Base-by-base conservation (phyloP, 2,329 filamentous ascomycete genomes). In the Pseudogymnoascus sp. region DNA sequence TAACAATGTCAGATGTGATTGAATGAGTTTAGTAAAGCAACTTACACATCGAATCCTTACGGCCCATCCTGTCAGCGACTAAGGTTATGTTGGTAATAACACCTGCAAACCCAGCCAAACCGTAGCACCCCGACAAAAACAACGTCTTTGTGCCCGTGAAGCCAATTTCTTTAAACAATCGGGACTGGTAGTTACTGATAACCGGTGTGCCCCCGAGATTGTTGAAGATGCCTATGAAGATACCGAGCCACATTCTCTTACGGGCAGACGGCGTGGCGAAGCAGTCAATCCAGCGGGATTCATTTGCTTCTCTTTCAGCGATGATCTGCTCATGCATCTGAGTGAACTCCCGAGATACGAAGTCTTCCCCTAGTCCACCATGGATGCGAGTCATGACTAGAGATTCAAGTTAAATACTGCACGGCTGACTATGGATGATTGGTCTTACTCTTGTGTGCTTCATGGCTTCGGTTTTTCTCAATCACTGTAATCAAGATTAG, bases 121-220 rank as follows among this genome's bases (percentile, higher is more conserved):
- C 63, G 40, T 64, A 64, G 36, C 36, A 63, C 4, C 63, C 63
- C 5, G 61, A 63, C 21, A 64, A 31, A n/a, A 63, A 48, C 13
- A 64, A 31, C 5, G 48, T 63, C 33, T 48, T 42, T 27, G 58
- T 42, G 25, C 63, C 63, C 5, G 12, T 59, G 33, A 63, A 64
- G 12, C 61, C 61, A 12, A 64, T 61, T 35, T 63, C 52, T 42
- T 59, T 33, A 18, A 63, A 64, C 7, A 64, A n/a, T 27, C 25
- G 37, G 27, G 61, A 61, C 45, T 64, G 61, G 15, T 64, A 64
- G 9, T 75, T 74, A 59, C 75, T 73, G 25, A 75, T 75, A 37
- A 74, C 72, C 1, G 69, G 66, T 0, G 73, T 73, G 7, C 74
- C 73, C 45, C 68, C 71, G 29, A 76, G 69, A 59, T 74, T 69